Evolutionary conservation across 495 filamentous ascomycete species (phyloP), one percentile per base, ranked within the genome.

Genomic region (Neurospora sp.): DNA sequence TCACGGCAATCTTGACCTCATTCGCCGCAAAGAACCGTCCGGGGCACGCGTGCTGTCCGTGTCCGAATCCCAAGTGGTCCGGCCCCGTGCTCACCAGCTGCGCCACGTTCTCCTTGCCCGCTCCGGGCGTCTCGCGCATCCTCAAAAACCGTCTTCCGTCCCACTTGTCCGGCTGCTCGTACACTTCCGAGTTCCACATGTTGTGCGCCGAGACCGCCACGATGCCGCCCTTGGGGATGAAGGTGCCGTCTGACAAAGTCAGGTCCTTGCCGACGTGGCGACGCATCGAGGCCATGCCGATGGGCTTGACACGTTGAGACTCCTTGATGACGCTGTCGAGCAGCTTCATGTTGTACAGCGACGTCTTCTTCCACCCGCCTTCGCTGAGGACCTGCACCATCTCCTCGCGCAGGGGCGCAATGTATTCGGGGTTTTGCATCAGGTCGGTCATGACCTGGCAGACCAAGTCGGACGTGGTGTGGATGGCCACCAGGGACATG

Each of bases 321-420:
- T 86, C 85, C 71, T 85, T 86, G 45, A 86, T 68, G 8, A 84
- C 80, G 77, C 82, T 85, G 75, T 88, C 86, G 75, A 90, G 78
- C 45, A 87, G 73, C 72, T 84, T 84, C 79, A 89, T 76, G 71
- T 87, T 88, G 68, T 83, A 81, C 9, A 89, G 74, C 8, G 84
- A 83, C 12, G 81, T 79, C 76, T 86, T 88, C 41, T 83, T 82
- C 79, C 87, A 80, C 17, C 78, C 80, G 35, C 78, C 76, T 10
- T 81, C 75, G 39, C 72, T 69, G 37, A 84, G 76, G 1, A 81
- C 78, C 2, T 69, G 40, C 17, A 75, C 38, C 12, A 84, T 79
- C 74, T 86, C 84, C 2, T 82, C 72, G 3, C 83, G 78, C 8
- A 86, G 74, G 1, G 73, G 71, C 31, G 79, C 42, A 3, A 84